Conservation (phyloP, 176 grass and related monocot genomes). For the Olyra latifolia region DNA sequence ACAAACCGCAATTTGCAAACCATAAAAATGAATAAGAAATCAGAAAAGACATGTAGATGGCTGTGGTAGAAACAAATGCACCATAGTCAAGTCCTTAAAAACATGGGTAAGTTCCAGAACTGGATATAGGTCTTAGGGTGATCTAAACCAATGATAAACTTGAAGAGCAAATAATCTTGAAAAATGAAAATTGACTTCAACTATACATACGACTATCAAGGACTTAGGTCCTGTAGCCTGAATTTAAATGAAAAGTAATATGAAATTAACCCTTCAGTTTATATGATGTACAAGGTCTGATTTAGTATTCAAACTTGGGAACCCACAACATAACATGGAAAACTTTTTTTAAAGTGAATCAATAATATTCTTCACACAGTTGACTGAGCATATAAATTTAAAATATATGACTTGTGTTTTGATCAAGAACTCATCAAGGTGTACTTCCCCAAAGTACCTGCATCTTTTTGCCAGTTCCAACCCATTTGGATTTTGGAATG, state of each 20-base stretch:
- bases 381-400: conserved; percentile 2
- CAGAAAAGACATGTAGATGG: not conserved
- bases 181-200: too few species aligned
- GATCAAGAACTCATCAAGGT: not conserved
- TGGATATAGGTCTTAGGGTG: conserved; percentile 7
- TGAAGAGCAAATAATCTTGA: not conserved
- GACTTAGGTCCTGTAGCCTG: not conserved
- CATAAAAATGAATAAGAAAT: not conserved
- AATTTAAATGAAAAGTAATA: not conserved
- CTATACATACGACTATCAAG: not conserved
- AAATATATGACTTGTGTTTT: not conserved
- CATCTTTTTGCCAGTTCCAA: conserved; percentile 55
- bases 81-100: not conserved
- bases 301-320: not conserved
- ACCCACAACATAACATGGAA: not conserved
- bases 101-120: not conserved
- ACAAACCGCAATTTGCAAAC: not conserved
- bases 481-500: conserved; percentile 55
- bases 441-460: conserved; percentile 25
- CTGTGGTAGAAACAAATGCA: conserved; percentile 1
- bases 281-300: not conserved
- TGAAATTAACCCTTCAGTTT: not conserved
- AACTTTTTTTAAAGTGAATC: not conserved
- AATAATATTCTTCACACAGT: not conserved
- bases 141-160: conserved; percentile 14